These are phyloP conservation scores for Fusarium sp. DNA, from an alignment of 2,329 filamentous ascomycete genomes.

Conservation along the genomic window DNA sequence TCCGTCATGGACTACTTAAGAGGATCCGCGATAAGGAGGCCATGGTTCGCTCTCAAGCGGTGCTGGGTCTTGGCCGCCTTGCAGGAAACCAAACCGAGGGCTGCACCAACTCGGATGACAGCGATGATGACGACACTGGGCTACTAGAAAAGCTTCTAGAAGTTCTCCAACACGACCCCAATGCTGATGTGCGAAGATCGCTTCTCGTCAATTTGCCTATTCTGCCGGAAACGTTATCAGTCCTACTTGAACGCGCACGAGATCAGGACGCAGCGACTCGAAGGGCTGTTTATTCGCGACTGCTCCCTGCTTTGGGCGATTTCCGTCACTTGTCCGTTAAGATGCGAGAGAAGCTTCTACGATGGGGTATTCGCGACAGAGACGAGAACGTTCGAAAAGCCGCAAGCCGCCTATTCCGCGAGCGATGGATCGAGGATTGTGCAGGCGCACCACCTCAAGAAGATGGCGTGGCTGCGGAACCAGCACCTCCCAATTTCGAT, in stretches of 20 bases:
- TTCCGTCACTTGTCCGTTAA: constrained; percentile 93
- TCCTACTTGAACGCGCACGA: constrained; percentile 88
- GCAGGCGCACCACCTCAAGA: constrained; percentile 74
- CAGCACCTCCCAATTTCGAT: constrained; percentile 78
- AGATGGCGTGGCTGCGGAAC: constrained; percentile 66
- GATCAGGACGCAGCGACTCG: constrained; percentile 89
- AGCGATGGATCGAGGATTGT: constrained; percentile 98
- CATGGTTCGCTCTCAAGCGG: constrained; percentile 90
- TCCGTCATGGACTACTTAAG: constrained; percentile 83
- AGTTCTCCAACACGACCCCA: constrained; percentile 92
- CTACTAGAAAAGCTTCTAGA: constrained; percentile 87
- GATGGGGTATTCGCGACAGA: constrained; percentile 93
- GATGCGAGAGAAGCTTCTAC: constrained; percentile 93
- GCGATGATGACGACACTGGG: constrained; percentile 75
- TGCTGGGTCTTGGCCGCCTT: constrained; percentile 87
- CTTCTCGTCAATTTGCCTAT: constrained; percentile 92
- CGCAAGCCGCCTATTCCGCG: constrained; percentile 87
- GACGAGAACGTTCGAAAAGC: constrained; percentile 96
- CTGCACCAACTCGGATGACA: constrained; percentile 76
- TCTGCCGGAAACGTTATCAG: constrained; percentile 83
- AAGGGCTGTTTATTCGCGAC: constrained; percentile 84
- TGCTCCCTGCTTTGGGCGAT: constrained; percentile 90
- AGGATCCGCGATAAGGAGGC: constrained; percentile 94
- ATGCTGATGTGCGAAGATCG: constrained; percentile 90
- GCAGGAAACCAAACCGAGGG: constrained; percentile 82